These are phyloP conservation scores for Moniliophthora roreri DNA, from an alignment of 1,284 basidiomycete genomes.

Conservation along the genomic window DNA sequence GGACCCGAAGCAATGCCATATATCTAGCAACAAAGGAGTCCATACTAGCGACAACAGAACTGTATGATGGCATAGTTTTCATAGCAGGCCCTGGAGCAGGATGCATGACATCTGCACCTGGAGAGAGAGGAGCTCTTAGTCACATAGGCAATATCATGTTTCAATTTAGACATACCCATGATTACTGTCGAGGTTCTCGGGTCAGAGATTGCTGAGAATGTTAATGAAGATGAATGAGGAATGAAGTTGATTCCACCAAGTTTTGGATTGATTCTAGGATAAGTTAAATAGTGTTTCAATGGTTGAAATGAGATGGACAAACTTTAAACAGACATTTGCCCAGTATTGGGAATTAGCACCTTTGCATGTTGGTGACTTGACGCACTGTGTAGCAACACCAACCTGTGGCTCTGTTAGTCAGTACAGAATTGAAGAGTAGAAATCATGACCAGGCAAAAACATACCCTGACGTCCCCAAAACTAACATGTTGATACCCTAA, in stretches of 20 bases:
- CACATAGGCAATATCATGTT: not conserved
- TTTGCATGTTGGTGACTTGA: slow-evolving; percentile 40
- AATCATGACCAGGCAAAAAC: not conserved
- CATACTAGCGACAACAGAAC: slow-evolving; percentile 71
- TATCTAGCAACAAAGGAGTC: slow-evolving; percentile 63
- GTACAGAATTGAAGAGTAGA: not conserved
- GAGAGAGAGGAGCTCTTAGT: slow-evolving; percentile 9
- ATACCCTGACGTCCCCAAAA: not conserved
- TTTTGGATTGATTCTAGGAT: slow-evolving; percentile 72
- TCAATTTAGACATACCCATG: slow-evolving; percentile 49
- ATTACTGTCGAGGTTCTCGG: slow-evolving; percentile 71
- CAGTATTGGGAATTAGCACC: slow-evolving; percentile 46
- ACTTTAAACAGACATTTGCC: slow-evolving; percentile 57
- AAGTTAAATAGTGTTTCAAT: not conserved
- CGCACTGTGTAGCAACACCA: slow-evolving; percentile 32
- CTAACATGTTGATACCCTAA: not conserved
- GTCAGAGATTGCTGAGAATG: slow-evolving; percentile 48
- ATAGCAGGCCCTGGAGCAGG: slow-evolving; percentile 69
- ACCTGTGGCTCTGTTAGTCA: slow-evolving; percentile 12
- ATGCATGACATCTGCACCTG: slow-evolving; percentile 77
- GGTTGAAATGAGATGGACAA: slow-evolving; percentile 7
- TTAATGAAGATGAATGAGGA: slow-evolving; percentile 62
- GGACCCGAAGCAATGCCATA: slow-evolving; percentile 28
- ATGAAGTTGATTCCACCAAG: slow-evolving; percentile 77
- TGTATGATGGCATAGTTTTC: slow-evolving; percentile 64